Evolutionary conservation across 148 eudicot species (phyloP).

Genomic region (Drosera capensis): DNA sequence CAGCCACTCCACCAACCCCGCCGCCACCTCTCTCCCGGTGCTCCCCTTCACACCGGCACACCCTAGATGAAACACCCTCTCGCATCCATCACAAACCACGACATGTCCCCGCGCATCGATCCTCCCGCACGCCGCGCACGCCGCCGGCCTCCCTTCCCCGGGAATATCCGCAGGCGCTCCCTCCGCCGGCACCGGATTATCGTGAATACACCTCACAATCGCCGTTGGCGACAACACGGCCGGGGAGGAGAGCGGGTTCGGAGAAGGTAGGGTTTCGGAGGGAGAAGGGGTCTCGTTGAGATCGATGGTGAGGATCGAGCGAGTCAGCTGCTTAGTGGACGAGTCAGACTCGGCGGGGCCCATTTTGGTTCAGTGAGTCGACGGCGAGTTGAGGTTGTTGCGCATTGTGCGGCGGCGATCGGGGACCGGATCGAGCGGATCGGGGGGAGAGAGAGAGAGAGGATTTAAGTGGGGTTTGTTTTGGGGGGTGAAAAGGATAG

Average conservation of each 20-base stretch:
- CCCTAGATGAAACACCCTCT: constrained; percentile 34
- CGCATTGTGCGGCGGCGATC: no score
- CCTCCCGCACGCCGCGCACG: constrained; percentile 10
- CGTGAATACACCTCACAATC: constrained; percentile 25
- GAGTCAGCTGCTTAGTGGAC: constrained; percentile 2
- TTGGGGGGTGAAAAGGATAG: no score
- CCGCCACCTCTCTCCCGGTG: no score
- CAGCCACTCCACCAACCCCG: constrained; percentile 29
- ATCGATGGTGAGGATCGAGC: constrained; percentile 23
- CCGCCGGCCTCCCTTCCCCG: constrained; percentile 5
- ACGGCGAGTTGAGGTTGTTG: no score
- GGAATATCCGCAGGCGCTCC: constrained; percentile 32
- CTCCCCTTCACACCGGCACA: constrained; percentile 15
- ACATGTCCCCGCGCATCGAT: constrained; percentile 10
- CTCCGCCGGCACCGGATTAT: constrained; percentile 13
- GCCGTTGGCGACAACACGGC: not conserved
- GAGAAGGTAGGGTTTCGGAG: constrained; percentile 22
- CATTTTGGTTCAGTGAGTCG: no score
- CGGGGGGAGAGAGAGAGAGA: no score
- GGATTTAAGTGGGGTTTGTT: no score
- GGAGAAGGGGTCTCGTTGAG: constrained; percentile 38
- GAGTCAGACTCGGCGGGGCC: constrained; percentile 19
- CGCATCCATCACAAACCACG: constrained; percentile 43
- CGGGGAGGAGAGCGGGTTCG: constrained; percentile 10
- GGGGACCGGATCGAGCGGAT: no score